These are phyloP conservation scores for Dispira parvispora DNA, from an alignment of 192 early-diverging fungal genomes.

Conservation along the genomic window DNA sequence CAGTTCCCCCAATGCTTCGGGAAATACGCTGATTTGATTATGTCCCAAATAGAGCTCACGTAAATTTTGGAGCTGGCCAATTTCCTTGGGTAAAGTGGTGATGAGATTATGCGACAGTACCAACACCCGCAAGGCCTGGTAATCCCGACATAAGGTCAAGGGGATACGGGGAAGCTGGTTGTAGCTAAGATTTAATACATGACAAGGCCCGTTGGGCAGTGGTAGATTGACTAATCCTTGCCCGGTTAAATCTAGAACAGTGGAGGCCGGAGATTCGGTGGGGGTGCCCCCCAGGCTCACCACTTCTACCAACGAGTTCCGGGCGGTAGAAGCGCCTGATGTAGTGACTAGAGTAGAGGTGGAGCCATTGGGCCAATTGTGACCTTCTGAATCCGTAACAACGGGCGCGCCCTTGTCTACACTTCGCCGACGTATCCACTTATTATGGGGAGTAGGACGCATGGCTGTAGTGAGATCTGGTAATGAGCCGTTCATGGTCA, in stretches of 20 bases:
- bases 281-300: no score
- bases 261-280: neutral
- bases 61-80: slow-evolving; percentile 19
- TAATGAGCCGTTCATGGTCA: no score
- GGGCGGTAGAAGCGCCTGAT: no score
- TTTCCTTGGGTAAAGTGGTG: slow-evolving; percentile 19
- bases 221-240: neutral
- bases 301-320: no score
- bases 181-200: slow-evolving; percentile 19
- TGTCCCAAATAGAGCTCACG: slow-evolving; percentile 22
- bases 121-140: slow-evolving; percentile 16
- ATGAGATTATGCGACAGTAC: slow-evolving; percentile 25
- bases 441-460: no score
- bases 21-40: slow-evolving; percentile 20
- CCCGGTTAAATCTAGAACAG: slow-evolving; percentile 2
- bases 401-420: no score
- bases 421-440: no score
- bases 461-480: no score
- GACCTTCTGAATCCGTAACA: no score
- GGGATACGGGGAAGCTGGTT: slow-evolving; percentile 22
- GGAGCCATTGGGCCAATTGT: no score
- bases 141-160: slow-evolving; percentile 19
- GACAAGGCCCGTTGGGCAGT: neutral
- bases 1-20: slow-evolving; percentile 20
- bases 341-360: no score